Conservation (phyloP, 495 filamentous ascomycete species). For the Tuber aestivum region DNA sequence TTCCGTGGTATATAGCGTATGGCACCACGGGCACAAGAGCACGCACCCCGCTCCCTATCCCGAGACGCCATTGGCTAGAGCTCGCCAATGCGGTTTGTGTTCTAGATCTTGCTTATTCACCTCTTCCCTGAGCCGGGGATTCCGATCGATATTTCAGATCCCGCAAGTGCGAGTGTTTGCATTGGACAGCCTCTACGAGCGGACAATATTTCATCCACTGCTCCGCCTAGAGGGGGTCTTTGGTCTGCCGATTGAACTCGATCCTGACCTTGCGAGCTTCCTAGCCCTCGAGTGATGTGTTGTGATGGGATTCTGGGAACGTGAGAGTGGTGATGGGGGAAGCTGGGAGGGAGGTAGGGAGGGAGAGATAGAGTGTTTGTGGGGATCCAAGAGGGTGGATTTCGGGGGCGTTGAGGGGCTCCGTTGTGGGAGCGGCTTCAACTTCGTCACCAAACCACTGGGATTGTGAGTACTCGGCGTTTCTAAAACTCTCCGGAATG, state of each 20-base stretch:
- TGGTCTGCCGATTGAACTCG: neutral
- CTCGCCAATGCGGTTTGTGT: neutral
- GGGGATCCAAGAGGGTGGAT: no score
- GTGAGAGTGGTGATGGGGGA: neutral
- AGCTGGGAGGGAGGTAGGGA: no score
- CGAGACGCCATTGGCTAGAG: neutral
- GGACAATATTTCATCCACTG: neutral
- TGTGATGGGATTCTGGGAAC: neutral
- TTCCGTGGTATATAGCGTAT: neutral
- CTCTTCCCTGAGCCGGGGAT: neutral
- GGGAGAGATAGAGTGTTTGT: no score
- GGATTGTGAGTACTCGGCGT: no score
- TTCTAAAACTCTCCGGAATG: no score
- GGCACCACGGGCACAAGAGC: neutral
- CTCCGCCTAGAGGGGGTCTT: neutral
- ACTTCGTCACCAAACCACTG: no score
- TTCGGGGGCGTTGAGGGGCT: no score
- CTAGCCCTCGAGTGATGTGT: neutral
- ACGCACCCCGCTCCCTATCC: neutral
- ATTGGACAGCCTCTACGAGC: neutral
- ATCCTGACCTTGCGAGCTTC: neutral
- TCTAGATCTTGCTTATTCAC: neutral
- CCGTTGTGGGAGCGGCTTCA: no score
- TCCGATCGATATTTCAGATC: neutral
- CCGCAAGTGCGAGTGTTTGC: neutral